A percentile compares a stretch with the other conserved stretches of the same genome.
These are phyloP conservation scores for Takashimella koratensis DNA, from an alignment of 1,284 basidiomycete genomes.

Conservation along the genomic window DNA sequence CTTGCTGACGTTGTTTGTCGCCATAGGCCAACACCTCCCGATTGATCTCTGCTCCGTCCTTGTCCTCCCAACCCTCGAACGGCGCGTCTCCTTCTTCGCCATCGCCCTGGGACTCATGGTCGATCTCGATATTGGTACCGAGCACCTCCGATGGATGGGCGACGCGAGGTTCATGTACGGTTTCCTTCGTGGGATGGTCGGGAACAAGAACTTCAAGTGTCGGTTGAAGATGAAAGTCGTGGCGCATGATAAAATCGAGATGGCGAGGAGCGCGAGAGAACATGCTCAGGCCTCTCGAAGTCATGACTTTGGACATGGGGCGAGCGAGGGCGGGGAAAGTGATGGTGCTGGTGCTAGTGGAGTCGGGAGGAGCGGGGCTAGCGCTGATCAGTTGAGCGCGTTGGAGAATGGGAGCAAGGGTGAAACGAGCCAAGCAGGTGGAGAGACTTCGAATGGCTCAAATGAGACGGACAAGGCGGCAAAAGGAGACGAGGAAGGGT, in stretches of 20 bases:
- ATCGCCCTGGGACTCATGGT: conserved; percentile 88
- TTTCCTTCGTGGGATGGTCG: conserved; percentile 69
- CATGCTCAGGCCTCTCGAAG: conserved; percentile 6
- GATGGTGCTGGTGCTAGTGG: conserved; percentile 17
- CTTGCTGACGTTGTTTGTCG: no score
- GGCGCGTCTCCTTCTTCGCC: conserved; percentile 79
- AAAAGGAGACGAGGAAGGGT: conserved; percentile 15
- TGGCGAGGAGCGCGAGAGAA: conserved; percentile 52
- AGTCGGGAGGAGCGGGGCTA: conserved; percentile 4
- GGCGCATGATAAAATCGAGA: conserved; percentile 67
- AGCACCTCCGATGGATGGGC: conserved; percentile 89
- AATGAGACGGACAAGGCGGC: background rate
- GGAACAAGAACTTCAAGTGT: conserved; percentile 64
- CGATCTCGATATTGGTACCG: conserved; percentile 79
- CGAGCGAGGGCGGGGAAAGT: conserved; percentile 15
- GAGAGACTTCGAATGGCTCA: background rate
- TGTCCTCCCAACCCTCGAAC: conserved; percentile 28
- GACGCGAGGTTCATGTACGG: conserved; percentile 83
- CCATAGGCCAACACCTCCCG: conserved; percentile 59
- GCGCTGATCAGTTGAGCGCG: conserved; percentile 11
- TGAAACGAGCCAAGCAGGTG: background rate
- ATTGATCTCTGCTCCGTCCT: conserved; percentile 77
- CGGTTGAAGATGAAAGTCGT: conserved; percentile 68
- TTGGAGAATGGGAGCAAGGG: background rate
- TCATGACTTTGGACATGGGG: background rate